Conservation (phyloP, 139 green algal species). For the Micractinium conductrix region DNA sequence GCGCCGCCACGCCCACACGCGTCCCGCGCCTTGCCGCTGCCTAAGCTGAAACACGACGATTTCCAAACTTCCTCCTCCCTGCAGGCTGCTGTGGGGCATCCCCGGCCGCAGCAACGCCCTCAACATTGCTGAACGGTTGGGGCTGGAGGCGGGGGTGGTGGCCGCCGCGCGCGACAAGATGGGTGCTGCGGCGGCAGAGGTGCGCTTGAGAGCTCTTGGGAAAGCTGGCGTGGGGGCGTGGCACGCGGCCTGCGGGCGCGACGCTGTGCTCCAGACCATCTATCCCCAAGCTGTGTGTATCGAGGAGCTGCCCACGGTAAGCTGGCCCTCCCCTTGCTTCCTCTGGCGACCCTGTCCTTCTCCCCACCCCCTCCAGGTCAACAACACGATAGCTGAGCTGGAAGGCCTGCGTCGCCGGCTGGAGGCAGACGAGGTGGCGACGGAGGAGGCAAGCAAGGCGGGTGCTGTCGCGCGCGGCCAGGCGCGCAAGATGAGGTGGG, state of each 20-base stretch:
- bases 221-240: too few relatives aligned
- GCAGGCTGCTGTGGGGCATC: constrained; percentile 83
- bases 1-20: too few relatives aligned
- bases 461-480: background rate
- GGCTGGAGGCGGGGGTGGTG: constrained; percentile 72
- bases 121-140: constrained; percentile 82
- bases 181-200: constrained; percentile 44
- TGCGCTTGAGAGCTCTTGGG: too few relatives aligned
- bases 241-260: too few relatives aligned
- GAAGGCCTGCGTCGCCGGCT: constrained; percentile 29
- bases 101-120: constrained; percentile 84
- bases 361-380: background rate
- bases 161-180: constrained; percentile 66
- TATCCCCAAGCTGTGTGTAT: too few relatives aligned
- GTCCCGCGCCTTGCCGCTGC: too few relatives aligned
- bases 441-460: background rate
- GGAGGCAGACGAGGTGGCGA: constrained; percentile 38
- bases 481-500: constrained; percentile 17
- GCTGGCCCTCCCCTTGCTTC: background rate
- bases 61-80: too few relatives aligned
- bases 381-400: constrained; percentile 44
- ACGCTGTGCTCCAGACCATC: too few relatives aligned
- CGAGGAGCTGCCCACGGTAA: too few relatives aligned
- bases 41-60: too few relatives aligned
- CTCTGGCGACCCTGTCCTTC: background rate